These are phyloP conservation scores for Capsicum pubescens DNA, from an alignment of 257 asterid genomes.

Conservation along the genomic window DNA sequence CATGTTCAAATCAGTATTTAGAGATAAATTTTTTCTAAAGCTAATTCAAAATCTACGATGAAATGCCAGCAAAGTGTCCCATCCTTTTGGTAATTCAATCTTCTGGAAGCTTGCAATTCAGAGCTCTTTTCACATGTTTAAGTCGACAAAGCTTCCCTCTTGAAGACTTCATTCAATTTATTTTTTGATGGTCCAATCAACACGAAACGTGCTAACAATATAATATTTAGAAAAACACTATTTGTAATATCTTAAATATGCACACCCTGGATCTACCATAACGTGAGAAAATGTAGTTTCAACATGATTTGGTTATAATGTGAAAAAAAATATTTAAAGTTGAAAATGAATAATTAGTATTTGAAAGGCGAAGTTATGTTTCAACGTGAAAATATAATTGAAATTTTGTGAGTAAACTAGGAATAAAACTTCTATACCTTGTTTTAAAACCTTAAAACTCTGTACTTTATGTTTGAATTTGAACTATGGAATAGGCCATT, in stretches of 20 bases:
- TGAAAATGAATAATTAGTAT: not conserved
- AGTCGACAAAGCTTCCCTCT: not conserved
- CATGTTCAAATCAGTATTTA: too few species aligned
- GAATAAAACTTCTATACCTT: too few species aligned
- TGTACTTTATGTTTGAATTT: too few species aligned
- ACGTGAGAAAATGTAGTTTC: not conserved
- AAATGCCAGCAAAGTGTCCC: not conserved
- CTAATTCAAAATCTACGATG: too few species aligned
- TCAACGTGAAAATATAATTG: too few species aligned
- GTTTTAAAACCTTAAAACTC: too few species aligned
- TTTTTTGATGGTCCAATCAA: not conserved
- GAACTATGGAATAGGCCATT: too few species aligned
- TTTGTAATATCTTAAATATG: not conserved
- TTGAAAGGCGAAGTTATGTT: too few species aligned
- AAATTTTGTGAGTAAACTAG: too few species aligned
- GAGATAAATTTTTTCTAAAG: too few species aligned
- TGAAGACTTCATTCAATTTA: not conserved
- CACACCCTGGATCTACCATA: not conserved
- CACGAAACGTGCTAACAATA: not conserved
- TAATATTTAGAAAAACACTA: not conserved
- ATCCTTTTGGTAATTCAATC: not conserved
- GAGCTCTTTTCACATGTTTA: not conserved
- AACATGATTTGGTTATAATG: not conserved
- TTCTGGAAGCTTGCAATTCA: not conserved
- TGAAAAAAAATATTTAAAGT: too few species aligned